Evolutionary conservation across 768 basidiomycete species (phyloP), one percentile per base, ranked within the genome.

Genomic region (Calvatia gigantea): DNA sequence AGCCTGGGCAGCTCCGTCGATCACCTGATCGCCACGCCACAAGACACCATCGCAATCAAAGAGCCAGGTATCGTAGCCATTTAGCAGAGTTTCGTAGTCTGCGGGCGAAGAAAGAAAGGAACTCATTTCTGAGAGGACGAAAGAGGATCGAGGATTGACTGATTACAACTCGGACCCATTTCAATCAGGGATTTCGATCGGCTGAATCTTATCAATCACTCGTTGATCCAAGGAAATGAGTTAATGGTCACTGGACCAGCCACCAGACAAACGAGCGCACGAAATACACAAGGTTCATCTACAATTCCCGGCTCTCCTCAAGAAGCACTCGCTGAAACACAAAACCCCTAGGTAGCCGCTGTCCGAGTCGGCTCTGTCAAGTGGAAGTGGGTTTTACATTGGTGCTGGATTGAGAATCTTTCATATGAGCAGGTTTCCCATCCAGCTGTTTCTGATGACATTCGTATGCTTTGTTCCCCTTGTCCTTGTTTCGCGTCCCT

Each of bases 41-140:
- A 98, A 77, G 19, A 98, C 95, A 12, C 94, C 95, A 66, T 98
- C 94, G 67, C 95, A 98, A 71, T 98, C 94, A 60, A 97, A 91
- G 71, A 98, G 80, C 86, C 94, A 96, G 25, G 94, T 96, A 67
- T 98, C 94, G 68, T 89, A 94, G 65, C 81, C 76, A 62, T 81
- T 75, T 60, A 86, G 60, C 27, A 86, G 64, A 14, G 69, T 61
- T 55, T 73, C 69, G 58, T 84, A 84, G 55, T 84, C 77, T 14
- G 71, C 71, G 8, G 64, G 58, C 37, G 75, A 65, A 19, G 78
- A 69, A 56, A 79, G 71, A 47, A 70, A 72, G 41, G 66, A 58
- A 64, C 67, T 74, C 70, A 75, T 70, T 39, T 54, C 51, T 66
- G 48, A 14, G 54, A 35, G 38, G 32, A 29, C n/a, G 50, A 17